These are phyloP conservation scores for Aspergillus ellipticus DNA, from an alignment of 495 filamentous ascomycete genomes.

Conservation along the genomic window DNA sequence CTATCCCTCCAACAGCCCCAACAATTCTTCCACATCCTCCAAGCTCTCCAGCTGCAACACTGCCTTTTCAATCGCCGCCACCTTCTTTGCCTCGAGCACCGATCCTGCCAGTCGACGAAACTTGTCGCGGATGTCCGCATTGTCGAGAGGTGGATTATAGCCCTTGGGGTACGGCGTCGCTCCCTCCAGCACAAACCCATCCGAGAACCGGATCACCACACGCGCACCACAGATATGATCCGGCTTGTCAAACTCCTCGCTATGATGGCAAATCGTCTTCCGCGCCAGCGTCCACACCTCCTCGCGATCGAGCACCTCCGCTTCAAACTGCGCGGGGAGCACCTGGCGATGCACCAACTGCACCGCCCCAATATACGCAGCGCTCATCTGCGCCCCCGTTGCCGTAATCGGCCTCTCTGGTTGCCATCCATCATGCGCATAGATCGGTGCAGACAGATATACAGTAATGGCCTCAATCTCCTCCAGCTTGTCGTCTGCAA, in stretches of 20 bases:
- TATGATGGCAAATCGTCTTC: not conserved
- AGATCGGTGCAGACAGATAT: conserved; percentile 25
- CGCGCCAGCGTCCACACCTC: not conserved
- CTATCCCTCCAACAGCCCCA: not conserved
- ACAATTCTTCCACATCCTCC: not conserved
- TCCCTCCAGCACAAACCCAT: not conserved
- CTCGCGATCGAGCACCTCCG: not conserved
- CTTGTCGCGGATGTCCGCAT: not conserved
- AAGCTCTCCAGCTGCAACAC: not conserved
- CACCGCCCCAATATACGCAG: conserved; percentile 37
- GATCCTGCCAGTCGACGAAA: not conserved
- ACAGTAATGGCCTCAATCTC: conserved; percentile 23
- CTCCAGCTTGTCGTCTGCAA: conserved; percentile 5
- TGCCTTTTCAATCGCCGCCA: not conserved
- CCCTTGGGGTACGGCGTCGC: not conserved
- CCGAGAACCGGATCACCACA: not conserved
- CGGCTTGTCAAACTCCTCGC: not conserved
- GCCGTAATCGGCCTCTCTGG: conserved; percentile 28
- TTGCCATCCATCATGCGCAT: conserved; percentile 39
- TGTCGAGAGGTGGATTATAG: not conserved
- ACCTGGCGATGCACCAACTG: conserved; percentile 24
- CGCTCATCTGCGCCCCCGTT: conserved; percentile 43
- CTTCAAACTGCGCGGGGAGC: not conserved
- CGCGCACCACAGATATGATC: not conserved
- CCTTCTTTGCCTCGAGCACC: not conserved